Evolutionary conservation across 345 rosid species (phyloP).

Genomic region (Camelina neglecta): DNA sequence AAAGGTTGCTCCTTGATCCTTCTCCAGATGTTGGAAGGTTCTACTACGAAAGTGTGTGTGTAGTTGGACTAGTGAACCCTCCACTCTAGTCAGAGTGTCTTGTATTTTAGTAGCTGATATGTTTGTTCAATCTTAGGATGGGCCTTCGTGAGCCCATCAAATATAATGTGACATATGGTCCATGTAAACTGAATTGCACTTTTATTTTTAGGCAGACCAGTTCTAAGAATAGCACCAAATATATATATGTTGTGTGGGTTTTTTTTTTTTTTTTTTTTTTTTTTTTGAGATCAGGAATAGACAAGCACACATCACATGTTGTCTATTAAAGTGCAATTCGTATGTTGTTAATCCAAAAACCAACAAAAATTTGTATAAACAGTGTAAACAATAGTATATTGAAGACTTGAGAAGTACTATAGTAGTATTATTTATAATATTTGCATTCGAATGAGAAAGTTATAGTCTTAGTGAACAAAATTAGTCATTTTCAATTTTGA

Average conservation of each 20-base stretch:
- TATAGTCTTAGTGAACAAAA: background rate
- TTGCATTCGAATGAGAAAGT: background rate
- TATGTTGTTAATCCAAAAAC: too few relatives aligned
- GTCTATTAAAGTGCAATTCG: too few relatives aligned
- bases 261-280: too few relatives aligned
- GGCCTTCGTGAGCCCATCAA: constrained; percentile 16
- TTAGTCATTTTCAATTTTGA: background rate
- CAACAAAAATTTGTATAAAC: too few relatives aligned
- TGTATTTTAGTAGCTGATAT: background rate
- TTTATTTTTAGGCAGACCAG: background rate
- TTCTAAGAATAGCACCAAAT: background rate
- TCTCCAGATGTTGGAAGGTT: constrained; percentile 35
- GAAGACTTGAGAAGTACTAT: too few relatives aligned
- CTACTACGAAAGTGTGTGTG: background rate
- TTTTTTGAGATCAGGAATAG: too few relatives aligned
- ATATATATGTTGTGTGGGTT: background rate
- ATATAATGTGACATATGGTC: background rate
- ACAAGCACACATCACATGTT: too few relatives aligned
- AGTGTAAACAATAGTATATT: too few relatives aligned
- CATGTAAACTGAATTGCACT: background rate
- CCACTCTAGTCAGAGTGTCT: background rate
- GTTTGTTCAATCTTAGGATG: background rate
- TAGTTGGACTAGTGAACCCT: background rate
- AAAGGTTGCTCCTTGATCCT: constrained; percentile 21
- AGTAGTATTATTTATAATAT: background rate